Base-by-base conservation (phyloP, 23 red algal genomes). In the Cyanidiococcus yangmingshanensis region DNA sequence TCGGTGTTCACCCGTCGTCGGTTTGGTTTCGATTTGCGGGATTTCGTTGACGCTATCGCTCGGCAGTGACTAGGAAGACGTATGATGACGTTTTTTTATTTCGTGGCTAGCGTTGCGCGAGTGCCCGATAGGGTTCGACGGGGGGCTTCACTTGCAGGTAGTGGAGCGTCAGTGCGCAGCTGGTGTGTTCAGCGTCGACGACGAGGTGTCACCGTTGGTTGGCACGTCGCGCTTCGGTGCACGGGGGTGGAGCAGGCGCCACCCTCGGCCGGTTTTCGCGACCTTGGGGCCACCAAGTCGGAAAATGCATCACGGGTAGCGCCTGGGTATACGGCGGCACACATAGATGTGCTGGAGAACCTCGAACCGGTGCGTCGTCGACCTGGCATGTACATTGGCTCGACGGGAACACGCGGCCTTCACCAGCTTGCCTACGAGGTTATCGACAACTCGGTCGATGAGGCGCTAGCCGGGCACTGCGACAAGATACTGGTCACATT, bases 381-480 rank as follows among this genome's bases (percentile, higher is more conserved):
- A 40, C 94, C 94, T 16, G 94, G 94, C 68, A 98, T 98, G 94
- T 98, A 98, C 75, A 98, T 98, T 34, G 94, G 94, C 57, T 91
- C 88, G 30, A 98, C 94, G 0, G 94, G 94, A 35, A 41, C 89
- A 37, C 82, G 85, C 41, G 94, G 94, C 27, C 75, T 92, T 40
- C 94, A 98, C 75, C 94, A 98, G 40, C 76, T 98, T 12, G 87
- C 91, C n/a, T 98, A 83, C 58, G 94, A 98, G 76, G 84, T 98
- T 7, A 86, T 98, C 26, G 94, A 98, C 83, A 98, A 98, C 58
- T 85, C 94, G 17, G 87, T 98, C 29, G 94, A 98, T 68, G 94
- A 98, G 54, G 84, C 94, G 1, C 78, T 98, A 16, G 94, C 94
- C 0, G 94, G 94, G 24, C 79, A 80, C 74, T 98, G 94, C 76